Base-by-base conservation (phyloP, 176 grass and related monocot genomes). In the Aegilops umbellulata region DNA sequence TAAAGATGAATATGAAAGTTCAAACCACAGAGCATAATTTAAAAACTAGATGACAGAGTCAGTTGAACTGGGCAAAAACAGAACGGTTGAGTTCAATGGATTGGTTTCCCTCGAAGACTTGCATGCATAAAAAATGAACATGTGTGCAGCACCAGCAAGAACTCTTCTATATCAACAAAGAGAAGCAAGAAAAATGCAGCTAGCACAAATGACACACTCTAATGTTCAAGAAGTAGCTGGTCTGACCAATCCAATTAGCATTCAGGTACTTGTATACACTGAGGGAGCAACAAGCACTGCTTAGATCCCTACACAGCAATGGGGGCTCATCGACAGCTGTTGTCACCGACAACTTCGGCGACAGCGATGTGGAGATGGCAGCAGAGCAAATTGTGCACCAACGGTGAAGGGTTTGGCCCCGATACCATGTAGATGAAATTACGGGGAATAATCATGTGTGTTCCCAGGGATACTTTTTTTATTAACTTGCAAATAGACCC, bases 1-100 rank as follows among this genome's bases (percentile, higher is more conserved):
- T 75, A 75, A 75, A 76, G 46, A 8, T 76, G 73, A 57, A 53
- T 76, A 76, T 46, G 49, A 55, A 55, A 76, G 44, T 26, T 32
- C 17, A 16, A 31, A 22, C 74, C 46, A 76, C 46, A 32, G 9
- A 76, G 72, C 42, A 30, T 10, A 31, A 11, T 12, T 31, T 11
- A 22, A 29, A 62, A 76, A 55, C 11, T 26, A 55, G 47, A 76
- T 55, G 5, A 32, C 9, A 24, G 25, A 76, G 46, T 76, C 74
- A 51, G 9, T 32, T 76, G 46, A 76, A 55, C 46, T 55, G 74
- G 42, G 44, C 4, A 55, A 4, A 76, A 31, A 31, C 60, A 57
- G 46, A 76, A 76, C 5, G 9, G 8, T 47, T 57, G 44, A 22
- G 16, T 76, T 76, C 47, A 31, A 76, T 19, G 27, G 46, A 20